Base-by-base conservation (phyloP, 1,284 basidiomycete species). In the Tausonia pullulans region DNA sequence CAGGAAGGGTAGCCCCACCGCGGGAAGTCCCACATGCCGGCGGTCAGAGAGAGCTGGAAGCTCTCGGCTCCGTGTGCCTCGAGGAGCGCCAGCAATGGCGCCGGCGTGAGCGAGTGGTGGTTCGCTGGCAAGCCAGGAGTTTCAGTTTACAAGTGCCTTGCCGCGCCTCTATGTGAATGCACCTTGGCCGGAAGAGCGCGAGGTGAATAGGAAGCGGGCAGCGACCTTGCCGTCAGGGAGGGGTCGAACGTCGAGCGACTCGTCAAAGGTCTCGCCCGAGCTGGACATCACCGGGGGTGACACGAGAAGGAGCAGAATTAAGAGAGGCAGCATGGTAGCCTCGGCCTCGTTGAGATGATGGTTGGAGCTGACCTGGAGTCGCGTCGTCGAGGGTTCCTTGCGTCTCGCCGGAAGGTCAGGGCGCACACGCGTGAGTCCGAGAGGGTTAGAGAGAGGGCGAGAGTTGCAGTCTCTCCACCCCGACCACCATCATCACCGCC, bases 21-120 rank as follows among this genome's bases (percentile, higher is more conserved):
- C 48, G 83, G 81, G 72, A 93, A 92, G 72, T 88, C 83, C 94
- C 94, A 97, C 68, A 86, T 86, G 8, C 94, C 94, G 9, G 90
- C 84, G 67, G 92, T 94, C 64, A 97, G 81, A 10, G 86, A 84
- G 1, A 98, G 82, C 69, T 93, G 88, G 13, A 97, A 80, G 70
- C 95, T 90, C 0, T 88, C 85, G 39, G 94, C 84, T 0, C 86
- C 84, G 73, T 90, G 88, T 72, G 88, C 83, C 65, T 87, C 84
- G 40, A 96, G 79, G 16, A 96, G 86, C 72, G 96, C 88, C 3
- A 93, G 86, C 14, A 97, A 79, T 0, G 86, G 80, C 7, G 95
- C 83, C 0, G 94, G 92, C 61, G 96, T 89, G 9, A 96, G 75
- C 1, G 83, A 83, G 71, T 91, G 90, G 72, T 93, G 89, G 72